A percentile compares a stretch with the other conserved stretches of the same genome.
Conservation (phyloP, 2,329 filamentous ascomycete species). For the Tolypocladium inflatum region DNA sequence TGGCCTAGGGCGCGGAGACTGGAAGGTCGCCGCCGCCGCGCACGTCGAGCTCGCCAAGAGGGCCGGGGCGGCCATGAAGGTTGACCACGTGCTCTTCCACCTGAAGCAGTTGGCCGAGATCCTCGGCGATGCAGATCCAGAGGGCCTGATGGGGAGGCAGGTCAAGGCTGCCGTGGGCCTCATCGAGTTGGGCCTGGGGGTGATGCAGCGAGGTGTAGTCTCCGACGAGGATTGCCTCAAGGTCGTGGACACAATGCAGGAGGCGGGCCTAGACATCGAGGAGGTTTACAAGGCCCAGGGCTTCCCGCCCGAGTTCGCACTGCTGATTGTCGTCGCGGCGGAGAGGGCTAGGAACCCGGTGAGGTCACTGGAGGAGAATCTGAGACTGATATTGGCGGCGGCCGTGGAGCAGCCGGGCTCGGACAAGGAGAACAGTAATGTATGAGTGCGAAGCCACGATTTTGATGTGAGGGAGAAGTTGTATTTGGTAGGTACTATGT, state of each 20-base stretch:
- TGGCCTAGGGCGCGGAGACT: background rate
- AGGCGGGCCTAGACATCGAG: background rate
- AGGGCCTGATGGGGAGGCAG: background rate
- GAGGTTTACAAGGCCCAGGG: background rate
- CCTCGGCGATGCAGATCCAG: background rate
- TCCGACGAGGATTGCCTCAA: background rate
- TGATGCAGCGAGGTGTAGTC: background rate
- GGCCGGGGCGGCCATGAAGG: background rate
- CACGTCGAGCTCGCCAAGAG: background rate
- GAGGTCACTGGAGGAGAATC: background rate
- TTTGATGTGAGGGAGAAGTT: too few species aligned
- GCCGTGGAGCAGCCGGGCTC: too few species aligned
- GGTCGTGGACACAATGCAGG: background rate
- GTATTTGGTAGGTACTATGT: too few species aligned
- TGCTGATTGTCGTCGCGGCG: background rate
- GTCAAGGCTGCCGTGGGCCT: background rate
- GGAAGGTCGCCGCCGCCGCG: background rate
- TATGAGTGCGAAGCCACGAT: background rate
- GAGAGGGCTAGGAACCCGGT: background rate
- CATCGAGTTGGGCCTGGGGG: background rate
- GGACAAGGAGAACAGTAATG: background rate
- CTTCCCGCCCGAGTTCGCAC: background rate
- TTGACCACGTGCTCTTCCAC: background rate
- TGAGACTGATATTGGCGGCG: background rate
- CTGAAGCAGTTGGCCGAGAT: background rate